Evolutionary conservation across 768 basidiomycete genomes (phyloP).

Genomic region (Tricholoma flavovirens): DNA sequence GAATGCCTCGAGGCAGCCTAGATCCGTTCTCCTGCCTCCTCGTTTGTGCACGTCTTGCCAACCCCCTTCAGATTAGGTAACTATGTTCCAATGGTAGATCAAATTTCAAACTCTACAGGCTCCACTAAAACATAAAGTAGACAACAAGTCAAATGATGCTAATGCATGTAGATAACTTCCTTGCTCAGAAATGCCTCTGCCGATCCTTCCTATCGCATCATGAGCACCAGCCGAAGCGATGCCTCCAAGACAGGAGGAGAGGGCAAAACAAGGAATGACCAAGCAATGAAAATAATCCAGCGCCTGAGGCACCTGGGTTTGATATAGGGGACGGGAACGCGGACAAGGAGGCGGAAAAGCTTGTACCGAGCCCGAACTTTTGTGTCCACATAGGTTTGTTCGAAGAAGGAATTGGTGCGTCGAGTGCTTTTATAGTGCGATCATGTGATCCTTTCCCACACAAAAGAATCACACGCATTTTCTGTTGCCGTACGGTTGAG

Average conservation of each 20-base stretch:
- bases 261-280: slow-evolving; percentile 38
- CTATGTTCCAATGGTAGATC: not conserved
- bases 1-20: slow-evolving; percentile 2
- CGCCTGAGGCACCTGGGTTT: slow-evolving; percentile 33
- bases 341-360: slow-evolving; percentile 83
- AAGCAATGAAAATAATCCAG: slow-evolving; percentile 28
- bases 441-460: slow-evolving; percentile 40
- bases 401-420: slow-evolving; percentile 21
- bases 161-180: slow-evolving; percentile 37
- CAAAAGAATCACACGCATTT: slow-evolving; percentile 16
- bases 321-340: slow-evolving; percentile 90
- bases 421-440: slow-evolving; percentile 19
- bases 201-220: slow-evolving; percentile 38
- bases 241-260: slow-evolving; percentile 48
- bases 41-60: too few relatives aligned
- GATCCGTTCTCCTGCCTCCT: too few relatives aligned
- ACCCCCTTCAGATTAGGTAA: not conserved
- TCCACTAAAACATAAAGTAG: not conserved
- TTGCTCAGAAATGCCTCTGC: slow-evolving; percentile 22
- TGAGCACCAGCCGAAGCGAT: slow-evolving; percentile 71
- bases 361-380: slow-evolving; percentile 89
- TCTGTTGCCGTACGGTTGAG: too few relatives aligned
- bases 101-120: not conserved
- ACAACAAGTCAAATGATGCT: not conserved
- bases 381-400: slow-evolving; percentile 87